Evolutionary conservation across 805 yeast species (phyloP), one percentile per base, ranked within the genome.

Genomic region (Starmerella powellii): DNA sequence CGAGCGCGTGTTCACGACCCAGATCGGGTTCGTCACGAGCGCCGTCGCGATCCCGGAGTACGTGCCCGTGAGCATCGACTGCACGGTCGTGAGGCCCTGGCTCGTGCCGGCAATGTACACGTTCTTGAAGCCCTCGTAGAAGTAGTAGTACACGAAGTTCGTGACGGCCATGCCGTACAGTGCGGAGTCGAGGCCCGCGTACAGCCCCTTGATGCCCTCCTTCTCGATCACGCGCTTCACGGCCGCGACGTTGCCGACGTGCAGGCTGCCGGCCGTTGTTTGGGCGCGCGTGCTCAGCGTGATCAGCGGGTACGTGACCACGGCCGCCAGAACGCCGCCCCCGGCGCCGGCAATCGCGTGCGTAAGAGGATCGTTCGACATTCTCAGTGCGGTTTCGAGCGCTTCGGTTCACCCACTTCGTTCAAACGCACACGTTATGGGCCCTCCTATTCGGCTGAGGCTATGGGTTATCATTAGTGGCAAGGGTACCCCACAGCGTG

Each of bases 301-400:
- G 46, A 84, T 85, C 53, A 87, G 66, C 1, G 97, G 97, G 58
- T 87, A 87, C 0, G 96, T 87, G 31, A 85, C 76, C 0, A 79
- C 72, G 79, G 85, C 80, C 2, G 94, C 74, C 23, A 84, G 70
- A 18, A 88, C 86, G 12, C 96, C 96, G 21, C 95, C 94, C 6
- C 87, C 79, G 28, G 95, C 94, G 10, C 96, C 97, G 5, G 95
- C 81, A 10, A 87, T 61, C n/a, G 95, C 95, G 57, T 87, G 95
- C 12, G 91, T 85, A 29, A 82, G 63, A 38, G 62, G 63, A 49
- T 64, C 65, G 44, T 50, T 50, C 38, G 54, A 45, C 57, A 54
- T 57, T 33, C 2, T 30, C 26, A n/a, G n/a, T 5, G n/a, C 28
- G 28, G 12, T 26, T 10, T 10, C 12, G 8, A 10, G 11, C 28